Evolutionary conservation across 495 filamentous ascomycete species (phyloP).

Genomic region (Penicillium desertorum): DNA sequence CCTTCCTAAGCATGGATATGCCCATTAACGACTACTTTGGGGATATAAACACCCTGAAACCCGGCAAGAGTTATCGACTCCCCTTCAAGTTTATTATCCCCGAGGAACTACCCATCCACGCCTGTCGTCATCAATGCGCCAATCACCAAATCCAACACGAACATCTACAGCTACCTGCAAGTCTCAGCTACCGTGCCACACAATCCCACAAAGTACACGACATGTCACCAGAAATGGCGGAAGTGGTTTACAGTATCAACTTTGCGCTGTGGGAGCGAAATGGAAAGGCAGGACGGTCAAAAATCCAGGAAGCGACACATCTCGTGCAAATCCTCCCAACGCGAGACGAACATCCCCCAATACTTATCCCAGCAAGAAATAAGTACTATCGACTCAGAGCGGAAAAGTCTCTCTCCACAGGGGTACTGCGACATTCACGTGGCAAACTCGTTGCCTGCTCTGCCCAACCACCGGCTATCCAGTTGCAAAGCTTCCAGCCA

Average conservation of each 20-base stretch:
- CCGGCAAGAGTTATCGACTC: background rate
- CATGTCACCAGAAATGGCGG: slow-evolving; percentile 9
- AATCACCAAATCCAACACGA: slow-evolving; percentile 8
- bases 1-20: slow-evolving; percentile 5
- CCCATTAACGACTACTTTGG: background rate
- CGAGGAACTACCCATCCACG: slow-evolving; percentile 9
- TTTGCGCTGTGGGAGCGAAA: slow-evolving; percentile 2
- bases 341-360: slow-evolving; percentile 7
- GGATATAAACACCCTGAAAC: background rate
- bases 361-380: background rate
- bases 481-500: background rate
- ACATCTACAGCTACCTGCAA: slow-evolving; percentile 12
- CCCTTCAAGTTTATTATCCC: slow-evolving; percentile 9
- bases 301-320: slow-evolving; percentile 3
- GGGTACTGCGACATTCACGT: background rate
- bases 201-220: background rate
- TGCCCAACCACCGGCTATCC: slow-evolving; percentile 8
- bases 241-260: slow-evolving; percentile 9
- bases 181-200: background rate
- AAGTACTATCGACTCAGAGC: background rate
- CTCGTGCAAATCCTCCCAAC: slow-evolving; percentile 10
- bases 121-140: slow-evolving; percentile 9
- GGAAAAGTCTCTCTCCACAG: background rate
- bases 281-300: background rate
- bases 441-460: background rate